A percentile compares a stretch with the other conserved stretches of the same genome.
Conservation (phyloP, 164 flowering plant species). For the Magnolia sinica region DNA sequence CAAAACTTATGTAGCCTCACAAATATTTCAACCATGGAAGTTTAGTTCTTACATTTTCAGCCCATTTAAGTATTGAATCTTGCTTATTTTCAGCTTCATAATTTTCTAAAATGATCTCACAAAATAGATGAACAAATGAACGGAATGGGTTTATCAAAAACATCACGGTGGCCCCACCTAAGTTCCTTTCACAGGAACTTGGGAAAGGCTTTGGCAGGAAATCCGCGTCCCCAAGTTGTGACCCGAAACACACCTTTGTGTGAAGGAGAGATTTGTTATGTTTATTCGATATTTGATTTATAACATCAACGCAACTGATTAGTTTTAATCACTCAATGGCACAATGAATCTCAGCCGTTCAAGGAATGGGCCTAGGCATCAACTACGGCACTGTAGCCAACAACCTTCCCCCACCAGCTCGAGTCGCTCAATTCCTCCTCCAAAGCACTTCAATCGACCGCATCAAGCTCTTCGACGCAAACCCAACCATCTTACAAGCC, state of each 20-base stretch:
- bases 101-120: no score
- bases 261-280: neutral
- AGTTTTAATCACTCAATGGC: neutral
- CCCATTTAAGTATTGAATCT: no score
- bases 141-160: no score
- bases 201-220: no score
- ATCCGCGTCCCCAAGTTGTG: no score
- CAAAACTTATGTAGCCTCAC: no score
- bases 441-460: constrained; percentile 57
- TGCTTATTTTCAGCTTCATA: no score
- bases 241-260: neutral
- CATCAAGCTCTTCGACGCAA: constrained; percentile 61
- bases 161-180: no score
- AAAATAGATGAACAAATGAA: no score
- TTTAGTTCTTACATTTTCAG: no score
- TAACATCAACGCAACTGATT: neutral
- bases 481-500: constrained; percentile 48
- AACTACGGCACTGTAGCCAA: constrained; percentile 74
- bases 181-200: no score
- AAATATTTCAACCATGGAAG: no score
- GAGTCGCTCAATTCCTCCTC: constrained; percentile 61
- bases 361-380: constrained; percentile 47
- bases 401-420: constrained; percentile 64
- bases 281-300: neutral
- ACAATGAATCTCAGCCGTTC: constrained; percentile 27